These are phyloP conservation scores for Silene noctiflora DNA, from an alignment of 179 eudicot species.

Conservation along the genomic window DNA sequence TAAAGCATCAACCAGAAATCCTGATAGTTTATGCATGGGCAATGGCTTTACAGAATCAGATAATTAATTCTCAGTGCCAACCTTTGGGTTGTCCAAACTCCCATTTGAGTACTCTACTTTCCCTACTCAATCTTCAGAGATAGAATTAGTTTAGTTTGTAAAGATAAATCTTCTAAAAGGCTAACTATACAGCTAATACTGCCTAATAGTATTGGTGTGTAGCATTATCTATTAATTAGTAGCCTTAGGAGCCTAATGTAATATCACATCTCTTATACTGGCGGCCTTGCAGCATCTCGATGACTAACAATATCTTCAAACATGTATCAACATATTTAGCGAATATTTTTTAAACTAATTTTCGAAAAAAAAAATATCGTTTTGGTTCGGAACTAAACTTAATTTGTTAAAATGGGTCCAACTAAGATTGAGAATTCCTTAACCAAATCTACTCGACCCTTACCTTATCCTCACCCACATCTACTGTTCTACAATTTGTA, in stretches of 20 bases:
- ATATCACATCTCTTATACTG: not conserved
- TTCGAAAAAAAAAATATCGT: no score
- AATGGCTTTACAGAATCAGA: constrained; percentile 15
- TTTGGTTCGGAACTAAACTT: no score
- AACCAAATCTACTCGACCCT: no score
- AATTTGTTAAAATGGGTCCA: no score
- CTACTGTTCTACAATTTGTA: no score
- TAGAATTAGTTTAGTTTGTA: constrained; percentile 15
- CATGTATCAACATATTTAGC: no score
- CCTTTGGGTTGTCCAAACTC: constrained; percentile 19
- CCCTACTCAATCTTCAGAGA: constrained; percentile 16
- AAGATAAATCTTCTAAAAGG: constrained; percentile 30
- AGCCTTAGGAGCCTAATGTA: constrained; percentile 1
- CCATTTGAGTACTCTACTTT: constrained; percentile 18
- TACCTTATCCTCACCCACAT: no score
- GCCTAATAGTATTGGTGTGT: no score
- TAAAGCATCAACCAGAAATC: constrained; percentile 22
- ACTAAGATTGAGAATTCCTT: no score
- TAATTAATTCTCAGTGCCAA: constrained; percentile 22
- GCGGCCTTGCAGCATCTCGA: not conserved
- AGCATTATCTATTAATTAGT: not conserved
- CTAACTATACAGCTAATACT: constrained; percentile 29
- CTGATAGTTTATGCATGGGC: not conserved
- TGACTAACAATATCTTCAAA: no score
- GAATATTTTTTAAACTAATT: no score